Base-by-base conservation (phyloP, 1,284 basidiomycete species). In the Rhodotorula glutinis region DNA sequence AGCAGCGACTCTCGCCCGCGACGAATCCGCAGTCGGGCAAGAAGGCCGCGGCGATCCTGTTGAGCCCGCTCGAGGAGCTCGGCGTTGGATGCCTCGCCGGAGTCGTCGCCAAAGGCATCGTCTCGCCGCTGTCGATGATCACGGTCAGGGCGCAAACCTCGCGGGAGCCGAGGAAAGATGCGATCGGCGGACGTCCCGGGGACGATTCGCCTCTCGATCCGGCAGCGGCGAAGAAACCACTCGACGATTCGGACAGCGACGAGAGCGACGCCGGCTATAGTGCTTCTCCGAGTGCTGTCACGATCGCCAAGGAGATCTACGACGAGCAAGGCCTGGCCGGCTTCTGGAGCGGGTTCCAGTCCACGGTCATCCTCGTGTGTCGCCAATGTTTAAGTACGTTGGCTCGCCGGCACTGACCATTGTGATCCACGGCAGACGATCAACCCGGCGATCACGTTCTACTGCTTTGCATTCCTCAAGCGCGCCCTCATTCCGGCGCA, bases 91-190 rank as follows among this genome's bases (percentile, higher is more conserved):
- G 80, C 17, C 56, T 82, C 21, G 79, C 81, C 10, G 82, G 82
- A 0, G 72, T 81, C 33, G 66, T 78, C 3, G 79, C 79, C 19
- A 78, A 81, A 53, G 78, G 78, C 46, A 75, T 81, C 58, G 79
- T 79, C 3, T 76, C 80, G n/a, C 82, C 82, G 2, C 75, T 82
- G 29, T 80, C 78, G n/a, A 81, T 81, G 60, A 79, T 82, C 30
- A 80, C 79, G 13, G 80, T 82, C 1, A 68, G 82, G 17, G 78
- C 80, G 66, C 82, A 82, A 73, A 78, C 81, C 9, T 53, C 66
- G 29, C 66, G 63, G 16, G 62, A 62, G 44, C 43, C 46, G 11
- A 41, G 59, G 43, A 55, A 63, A 47, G 74, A 63, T 2, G 69
- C 74, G 8, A 59, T 53, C 29, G 64, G 60, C 19, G 58, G 65